A percentile compares a stretch with the other conserved stretches of the same genome.
phyloP scores from a whole-genome alignment of 768 basidiomycete genomes.

The Tulasnella sp. region DNA sequence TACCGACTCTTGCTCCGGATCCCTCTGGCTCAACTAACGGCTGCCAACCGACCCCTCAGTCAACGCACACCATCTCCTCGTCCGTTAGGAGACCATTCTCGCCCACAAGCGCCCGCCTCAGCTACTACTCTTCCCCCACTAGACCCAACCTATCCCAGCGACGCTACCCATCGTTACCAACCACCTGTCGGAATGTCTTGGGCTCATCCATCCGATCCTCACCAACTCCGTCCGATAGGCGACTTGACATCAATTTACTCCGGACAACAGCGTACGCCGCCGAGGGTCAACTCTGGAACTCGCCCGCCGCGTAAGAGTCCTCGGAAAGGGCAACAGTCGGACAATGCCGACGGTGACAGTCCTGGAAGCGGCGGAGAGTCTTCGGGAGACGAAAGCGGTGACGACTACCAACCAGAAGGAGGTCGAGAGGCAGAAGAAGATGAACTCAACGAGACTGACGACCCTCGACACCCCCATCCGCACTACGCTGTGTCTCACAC shows the following conservation, averaged over 20 bases:
- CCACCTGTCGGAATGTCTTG: neutral
- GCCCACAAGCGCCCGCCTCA: neutral
- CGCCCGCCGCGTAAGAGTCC: neutral
- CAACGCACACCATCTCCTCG: conserved; percentile 1
- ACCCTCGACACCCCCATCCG: neutral
- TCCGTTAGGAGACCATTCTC: neutral
- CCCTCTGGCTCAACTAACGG: neutral
- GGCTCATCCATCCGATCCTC: neutral
- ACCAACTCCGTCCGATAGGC: neutral
- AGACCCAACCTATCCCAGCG: neutral
- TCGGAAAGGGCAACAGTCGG: neutral
- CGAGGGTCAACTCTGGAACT: neutral
- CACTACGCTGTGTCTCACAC: neutral
- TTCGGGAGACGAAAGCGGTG: neutral
- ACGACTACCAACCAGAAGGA: neutral
- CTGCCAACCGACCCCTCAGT: neutral
- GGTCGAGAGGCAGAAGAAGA: neutral
- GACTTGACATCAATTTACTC: neutral
- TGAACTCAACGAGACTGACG: neutral
- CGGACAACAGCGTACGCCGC: neutral
- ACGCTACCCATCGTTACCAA: neutral
- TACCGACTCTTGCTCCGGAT: neutral
- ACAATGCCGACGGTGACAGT: neutral
- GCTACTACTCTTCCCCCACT: neutral
- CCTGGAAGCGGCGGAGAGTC: neutral